phyloP scores from a whole-genome alignment of 2,329 filamentous ascomycete species.

The Monilinia fructicola region DNA sequence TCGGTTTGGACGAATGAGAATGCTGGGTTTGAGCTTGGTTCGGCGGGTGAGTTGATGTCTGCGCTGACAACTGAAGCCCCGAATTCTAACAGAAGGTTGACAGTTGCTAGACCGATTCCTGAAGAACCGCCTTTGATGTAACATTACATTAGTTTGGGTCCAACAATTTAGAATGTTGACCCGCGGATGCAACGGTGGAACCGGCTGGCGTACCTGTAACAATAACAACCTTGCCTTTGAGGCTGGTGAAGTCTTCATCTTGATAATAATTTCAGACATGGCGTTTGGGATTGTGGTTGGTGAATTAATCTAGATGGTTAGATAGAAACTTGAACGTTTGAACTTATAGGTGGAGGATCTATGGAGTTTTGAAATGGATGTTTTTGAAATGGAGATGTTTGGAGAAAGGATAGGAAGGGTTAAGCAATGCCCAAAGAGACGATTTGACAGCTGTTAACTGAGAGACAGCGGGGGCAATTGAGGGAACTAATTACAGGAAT shows the following conservation, averaged over 20 bases:
- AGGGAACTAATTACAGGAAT: neutral
- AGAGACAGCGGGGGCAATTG: neutral
- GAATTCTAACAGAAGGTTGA: constrained; percentile 50
- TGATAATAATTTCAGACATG: constrained; percentile 50
- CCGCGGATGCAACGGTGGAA: neutral
- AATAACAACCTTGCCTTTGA: constrained; percentile 53
- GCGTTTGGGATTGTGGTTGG: constrained; percentile 21
- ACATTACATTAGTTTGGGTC: constrained; percentile 18
- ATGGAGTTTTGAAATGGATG: neutral
- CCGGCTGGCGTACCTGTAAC: constrained; percentile 48
- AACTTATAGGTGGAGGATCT: neutral
- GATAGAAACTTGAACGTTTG: neutral
- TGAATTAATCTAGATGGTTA: neutral
- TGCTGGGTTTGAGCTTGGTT: constrained; percentile 34
- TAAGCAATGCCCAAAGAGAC: neutral
- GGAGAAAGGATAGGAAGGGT: neutral
- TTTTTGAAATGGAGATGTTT: neutral
- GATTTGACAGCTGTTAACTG: neutral
- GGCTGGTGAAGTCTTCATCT: constrained; percentile 45
- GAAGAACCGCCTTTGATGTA: constrained; percentile 52
- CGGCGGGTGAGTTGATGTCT: constrained; percentile 49
- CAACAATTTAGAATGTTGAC: neutral
- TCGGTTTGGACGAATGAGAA: constrained; percentile 47
- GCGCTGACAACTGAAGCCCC: constrained; percentile 56
- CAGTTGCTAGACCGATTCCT: constrained; percentile 60